Evolutionary conservation across 805 yeast species (phyloP), one percentile per base, ranked within the genome.

Genomic region (Pichia insulana): DNA sequence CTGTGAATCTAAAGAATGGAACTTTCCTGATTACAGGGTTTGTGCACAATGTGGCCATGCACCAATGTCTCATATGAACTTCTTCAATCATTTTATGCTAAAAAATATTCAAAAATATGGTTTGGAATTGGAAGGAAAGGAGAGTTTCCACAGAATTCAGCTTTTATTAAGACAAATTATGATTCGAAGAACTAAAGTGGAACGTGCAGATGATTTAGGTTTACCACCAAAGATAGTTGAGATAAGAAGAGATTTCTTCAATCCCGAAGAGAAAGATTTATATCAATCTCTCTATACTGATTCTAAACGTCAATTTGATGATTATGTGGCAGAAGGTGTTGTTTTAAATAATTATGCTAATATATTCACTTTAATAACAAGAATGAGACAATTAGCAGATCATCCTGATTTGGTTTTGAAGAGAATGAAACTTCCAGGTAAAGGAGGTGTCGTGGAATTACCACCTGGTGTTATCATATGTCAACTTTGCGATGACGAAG

Each of bases 341-440:
- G 97, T 92, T 19, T 68, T 92, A 45, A 92, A 92, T 64, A 92
- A 92, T 61, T 92, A 92, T 64, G 98, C 98, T 36, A 92, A 92
- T 56, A 92, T 92, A 55, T 92, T 92, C 65, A 89, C 97, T 0
- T 71, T 92, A 43, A 89, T 92, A 55, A 92, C 98, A 0, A 70
- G 98, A 54, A 94, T 92, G 98, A 76, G 99, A 54, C 98, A 92
- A 63, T 69, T 92, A 53, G 97, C 98, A 0, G 98, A 92, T 60
- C 99, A 92, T 62, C 99, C 99, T 0, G 99, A 92, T 64, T 68
- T 92, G 48, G 97, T 92, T 1, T 67, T 92, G 57, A 79, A 88
- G 51, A 70, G 89, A 40, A 71, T 60, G 48, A 59, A 80, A 26
- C 17, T 26, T 13, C 43, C 39, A 4, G 74, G 74, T 3, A 55